phyloP scores from a whole-genome alignment of 169 alveolate species.

The Plasmodium knowlesi region DNA sequence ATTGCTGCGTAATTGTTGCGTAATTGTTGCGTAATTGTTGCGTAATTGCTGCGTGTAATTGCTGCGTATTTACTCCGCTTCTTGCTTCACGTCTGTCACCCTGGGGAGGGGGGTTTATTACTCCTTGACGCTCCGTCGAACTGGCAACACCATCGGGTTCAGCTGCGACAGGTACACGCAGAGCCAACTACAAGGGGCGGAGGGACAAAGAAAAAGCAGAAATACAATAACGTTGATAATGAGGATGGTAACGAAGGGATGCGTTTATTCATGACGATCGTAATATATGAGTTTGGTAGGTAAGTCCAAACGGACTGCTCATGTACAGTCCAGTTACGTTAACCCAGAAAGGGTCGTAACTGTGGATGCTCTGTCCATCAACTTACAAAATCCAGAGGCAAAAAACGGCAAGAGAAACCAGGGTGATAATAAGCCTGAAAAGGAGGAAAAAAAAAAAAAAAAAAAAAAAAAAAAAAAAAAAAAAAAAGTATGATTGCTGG shows the following conservation, averaged over 20 bases:
- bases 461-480: background rate
- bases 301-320: too few species aligned
- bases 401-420: conserved; percentile 63
- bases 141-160: conserved; percentile 62
- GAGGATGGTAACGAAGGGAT: background rate
- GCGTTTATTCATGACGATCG: background rate
- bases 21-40: too few species aligned
- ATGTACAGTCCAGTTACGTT: too few species aligned
- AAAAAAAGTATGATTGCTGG: background rate
- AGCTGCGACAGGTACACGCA: conserved; percentile 68
- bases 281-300: background rate
- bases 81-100: background rate
- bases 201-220: background rate
- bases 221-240: background rate
- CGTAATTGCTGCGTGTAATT: too few species aligned
- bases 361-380: background rate
- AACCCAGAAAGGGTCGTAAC: too few species aligned
- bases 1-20: too few species aligned
- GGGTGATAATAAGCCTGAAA: conserved; percentile 39
- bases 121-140: conserved; percentile 22
- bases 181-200: conserved; percentile 31
- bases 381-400: conserved; percentile 75
- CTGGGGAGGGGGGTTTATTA: background rate
- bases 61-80: background rate
- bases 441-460: background rate